Base-by-base conservation (phyloP, 176 grass and related monocot species). In the Oryza glumipatula region DNA sequence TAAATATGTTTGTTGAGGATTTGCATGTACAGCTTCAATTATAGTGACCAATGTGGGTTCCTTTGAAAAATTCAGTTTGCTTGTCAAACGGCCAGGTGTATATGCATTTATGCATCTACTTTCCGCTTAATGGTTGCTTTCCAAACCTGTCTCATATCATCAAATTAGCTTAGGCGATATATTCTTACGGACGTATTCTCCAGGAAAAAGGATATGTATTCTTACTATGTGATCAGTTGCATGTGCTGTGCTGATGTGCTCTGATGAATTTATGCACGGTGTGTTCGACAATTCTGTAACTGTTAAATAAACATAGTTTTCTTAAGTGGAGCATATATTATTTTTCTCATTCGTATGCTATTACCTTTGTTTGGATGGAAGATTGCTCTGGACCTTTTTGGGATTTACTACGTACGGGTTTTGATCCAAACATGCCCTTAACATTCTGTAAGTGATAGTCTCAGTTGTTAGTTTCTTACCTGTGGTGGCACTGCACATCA, bases 11-110 rank as follows among this genome's bases (percentile, higher is more conserved):
- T 41, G 30, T 67, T 73, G 48, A 78, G 14, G 36, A 70, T 68
- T 75, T 41, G 28, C 73, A 56, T 56, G n/a, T 86, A n/a, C 17
- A 51, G 28, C 9, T 63, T 78, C 58, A 56, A 5, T 72, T 51
- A 6, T 13, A 3, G 30, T 60, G 35, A 17, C 2, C 26, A 86
- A 16, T 36, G 39, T 32, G 3, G 60, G 3, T 67, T 52, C 3
- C 32, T 67, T 54, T 3, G 6, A 9, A 13, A 51, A 23, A 3
- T 5, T 19, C 67, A 43, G 2, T 43, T 44, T 13, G 10, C 58
- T 23, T 8, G 14, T 46, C 28, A 17, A 26, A 84, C 61, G 45
- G 28, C 41, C 61, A 32, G 28, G 28, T 63, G 24, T 73, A 72
- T 60, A 14, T 36, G 35, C 21, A 15, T 44, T 70, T 19, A 41